Evolutionary conservation across 805 yeast genomes (phyloP).

Genomic region (Wickerhamia fluorescens): DNA sequence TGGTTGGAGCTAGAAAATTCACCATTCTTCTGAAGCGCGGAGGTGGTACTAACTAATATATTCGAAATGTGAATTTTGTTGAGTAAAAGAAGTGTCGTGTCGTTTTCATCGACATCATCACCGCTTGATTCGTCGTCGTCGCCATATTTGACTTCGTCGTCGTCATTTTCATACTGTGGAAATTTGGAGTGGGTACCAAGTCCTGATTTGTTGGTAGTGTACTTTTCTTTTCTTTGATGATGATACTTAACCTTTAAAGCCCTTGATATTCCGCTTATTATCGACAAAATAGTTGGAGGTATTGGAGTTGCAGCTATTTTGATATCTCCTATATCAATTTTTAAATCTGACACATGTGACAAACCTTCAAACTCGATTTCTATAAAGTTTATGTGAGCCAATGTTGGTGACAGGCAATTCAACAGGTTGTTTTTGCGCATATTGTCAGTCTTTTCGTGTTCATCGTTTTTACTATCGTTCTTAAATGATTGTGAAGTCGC

Average conservation of each 20-base stretch:
- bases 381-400: conserved; percentile 29
- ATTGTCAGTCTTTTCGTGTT: neutral
- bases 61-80: conserved; percentile 31
- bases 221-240: conserved; percentile 17
- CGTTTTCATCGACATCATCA: conserved; percentile 10
- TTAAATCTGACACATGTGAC: conserved; percentile 24
- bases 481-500: conserved; percentile 53
- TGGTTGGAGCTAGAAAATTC: conserved; percentile 27
- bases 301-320: conserved; percentile 40
- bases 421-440: too few species aligned
- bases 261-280: conserved; percentile 32
- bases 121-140: conserved; percentile 6
- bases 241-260: conserved; percentile 25
- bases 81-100: conserved; percentile 23
- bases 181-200: conserved; percentile 8
- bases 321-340: conserved; percentile 32
- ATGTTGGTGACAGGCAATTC: conserved; percentile 12
- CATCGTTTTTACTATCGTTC: conserved; percentile 1
- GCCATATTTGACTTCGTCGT: conserved; percentile 5
- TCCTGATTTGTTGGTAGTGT: conserved; percentile 1
- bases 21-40: conserved; percentile 39
- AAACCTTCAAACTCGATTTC: conserved; percentile 44
- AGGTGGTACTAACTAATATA: conserved; percentile 37
- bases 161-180: conserved; percentile 18
- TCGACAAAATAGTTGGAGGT: conserved; percentile 28